phyloP scores from a whole-genome alignment of 1,284 basidiomycete genomes.

The Boletus hoseneyae region DNA sequence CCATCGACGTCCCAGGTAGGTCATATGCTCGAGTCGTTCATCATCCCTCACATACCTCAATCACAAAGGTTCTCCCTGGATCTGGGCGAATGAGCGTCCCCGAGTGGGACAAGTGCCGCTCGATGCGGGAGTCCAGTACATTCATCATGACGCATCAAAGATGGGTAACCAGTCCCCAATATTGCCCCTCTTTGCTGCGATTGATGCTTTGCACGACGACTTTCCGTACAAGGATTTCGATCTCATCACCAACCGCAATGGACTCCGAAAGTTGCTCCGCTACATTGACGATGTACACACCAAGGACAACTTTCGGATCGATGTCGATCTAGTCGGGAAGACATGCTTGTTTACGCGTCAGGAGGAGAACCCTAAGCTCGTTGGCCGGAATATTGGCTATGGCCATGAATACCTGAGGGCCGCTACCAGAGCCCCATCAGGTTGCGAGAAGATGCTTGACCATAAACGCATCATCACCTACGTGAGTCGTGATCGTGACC shows the following conservation, averaged over 20 bases:
- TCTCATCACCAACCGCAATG: slow-evolving; percentile 37
- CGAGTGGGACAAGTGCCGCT: slow-evolving; percentile 24
- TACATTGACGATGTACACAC: slow-evolving; percentile 19
- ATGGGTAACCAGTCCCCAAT: slow-evolving; percentile 33
- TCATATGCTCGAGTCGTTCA: not conserved
- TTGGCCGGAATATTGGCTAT: slow-evolving; percentile 25
- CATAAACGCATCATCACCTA: slow-evolving; percentile 39
- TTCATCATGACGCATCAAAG: slow-evolving; percentile 34
- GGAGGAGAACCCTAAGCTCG: slow-evolving; percentile 17
- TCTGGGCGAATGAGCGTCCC: slow-evolving; percentile 28
- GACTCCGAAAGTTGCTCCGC: slow-evolving; percentile 36
- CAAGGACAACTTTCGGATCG: slow-evolving; percentile 35
- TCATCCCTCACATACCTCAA: not conserved
- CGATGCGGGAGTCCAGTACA: slow-evolving; percentile 27
- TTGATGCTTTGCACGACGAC: slow-evolving; percentile 30
- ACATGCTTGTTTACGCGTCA: slow-evolving; percentile 33
- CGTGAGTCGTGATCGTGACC: slow-evolving; percentile 26
- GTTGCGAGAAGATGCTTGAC: slow-evolving; percentile 32
- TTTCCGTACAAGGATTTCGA: slow-evolving; percentile 33
- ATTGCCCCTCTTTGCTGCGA: slow-evolving; percentile 34
- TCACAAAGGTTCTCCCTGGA: slow-evolving; percentile 27
- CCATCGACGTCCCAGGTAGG: slow-evolving; percentile 33
- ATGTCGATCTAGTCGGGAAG: slow-evolving; percentile 31
- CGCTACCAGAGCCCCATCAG: slow-evolving; percentile 24
- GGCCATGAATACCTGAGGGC: slow-evolving; percentile 35